These are phyloP conservation scores for Coniferiporia sulphurascens DNA, from an alignment of 1,284 basidiomycete genomes.

Conservation along the genomic window DNA sequence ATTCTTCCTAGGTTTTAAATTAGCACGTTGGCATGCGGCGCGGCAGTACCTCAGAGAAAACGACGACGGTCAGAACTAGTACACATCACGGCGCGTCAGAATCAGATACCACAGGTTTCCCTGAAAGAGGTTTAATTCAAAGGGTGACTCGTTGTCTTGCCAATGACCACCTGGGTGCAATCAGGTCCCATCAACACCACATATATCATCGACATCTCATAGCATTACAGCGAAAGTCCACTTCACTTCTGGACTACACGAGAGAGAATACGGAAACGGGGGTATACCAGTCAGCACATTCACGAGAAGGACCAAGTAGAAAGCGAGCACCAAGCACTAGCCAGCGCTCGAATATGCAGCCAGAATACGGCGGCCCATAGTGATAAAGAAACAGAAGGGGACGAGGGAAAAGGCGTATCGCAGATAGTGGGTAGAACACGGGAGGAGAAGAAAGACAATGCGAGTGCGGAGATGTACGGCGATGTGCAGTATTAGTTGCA, in stretches of 20 bases:
- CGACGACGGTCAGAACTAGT: no score
- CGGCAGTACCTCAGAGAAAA: no score
- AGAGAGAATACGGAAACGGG: no score
- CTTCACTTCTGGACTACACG: background rate
- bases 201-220: background rate
- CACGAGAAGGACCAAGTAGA: background rate
- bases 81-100: no score
- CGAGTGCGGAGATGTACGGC: background rate
- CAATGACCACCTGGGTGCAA: background rate
- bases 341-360: background rate
- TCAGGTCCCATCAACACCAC: background rate
- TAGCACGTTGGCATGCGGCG: no score
- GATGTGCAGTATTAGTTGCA: background rate
- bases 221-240: background rate
- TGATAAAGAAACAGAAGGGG: background rate
- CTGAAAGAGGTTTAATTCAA: no score
- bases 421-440: background rate
- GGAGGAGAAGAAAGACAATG: background rate
- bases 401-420: background rate
- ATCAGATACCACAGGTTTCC: no score
- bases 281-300: background rate
- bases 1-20: no score
- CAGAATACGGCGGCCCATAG: background rate
- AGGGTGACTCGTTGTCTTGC: no score
- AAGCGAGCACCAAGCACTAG: background rate